phyloP scores from a whole-genome alignment of 2,329 filamentous ascomycete species.

The Trichoderma atroviride region DNA sequence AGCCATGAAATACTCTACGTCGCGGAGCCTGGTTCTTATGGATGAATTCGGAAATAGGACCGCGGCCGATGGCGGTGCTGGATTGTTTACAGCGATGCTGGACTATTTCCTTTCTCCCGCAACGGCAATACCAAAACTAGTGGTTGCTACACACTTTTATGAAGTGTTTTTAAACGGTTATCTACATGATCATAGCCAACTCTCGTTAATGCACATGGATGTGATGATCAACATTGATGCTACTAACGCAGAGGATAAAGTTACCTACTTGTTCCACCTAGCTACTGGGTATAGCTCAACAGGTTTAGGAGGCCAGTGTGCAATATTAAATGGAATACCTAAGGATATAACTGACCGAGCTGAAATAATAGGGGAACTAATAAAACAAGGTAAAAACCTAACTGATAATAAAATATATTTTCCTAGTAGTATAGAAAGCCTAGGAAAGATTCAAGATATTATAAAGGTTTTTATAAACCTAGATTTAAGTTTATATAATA shows the following conservation, averaged over 20 bases:
- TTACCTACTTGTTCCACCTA: constrained; percentile 76
- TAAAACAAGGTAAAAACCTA: constrained; percentile 66
- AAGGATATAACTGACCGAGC: constrained; percentile 72
- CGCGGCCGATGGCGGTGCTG: constrained; percentile 59
- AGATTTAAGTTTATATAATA: neutral
- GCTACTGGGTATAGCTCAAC: constrained; percentile 68
- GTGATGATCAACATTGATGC: constrained; percentile 61
- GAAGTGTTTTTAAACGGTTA: constrained; percentile 72
- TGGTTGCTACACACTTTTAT: constrained; percentile 66
- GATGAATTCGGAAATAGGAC: constrained; percentile 85
- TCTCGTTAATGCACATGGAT: constrained; percentile 72
- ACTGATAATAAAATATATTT: neutral
- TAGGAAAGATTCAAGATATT: neutral
- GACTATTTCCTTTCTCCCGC: constrained; percentile 56
- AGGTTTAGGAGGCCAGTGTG: constrained; percentile 86
- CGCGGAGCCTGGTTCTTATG: constrained; percentile 79
- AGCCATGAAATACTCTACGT: constrained; percentile 72
- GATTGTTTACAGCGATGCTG: constrained; percentile 60
- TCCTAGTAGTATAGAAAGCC: neutral
- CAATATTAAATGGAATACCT: constrained; percentile 83
- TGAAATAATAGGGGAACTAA: constrained; percentile 68
- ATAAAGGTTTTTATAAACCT: neutral
- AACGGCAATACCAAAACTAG: constrained; percentile 54
- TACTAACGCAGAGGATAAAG: constrained; percentile 58
- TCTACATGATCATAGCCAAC: constrained; percentile 51